phyloP scores from a whole-genome alignment of 2,329 filamentous ascomycete genomes.

The Aspergillus fischeri region DNA sequence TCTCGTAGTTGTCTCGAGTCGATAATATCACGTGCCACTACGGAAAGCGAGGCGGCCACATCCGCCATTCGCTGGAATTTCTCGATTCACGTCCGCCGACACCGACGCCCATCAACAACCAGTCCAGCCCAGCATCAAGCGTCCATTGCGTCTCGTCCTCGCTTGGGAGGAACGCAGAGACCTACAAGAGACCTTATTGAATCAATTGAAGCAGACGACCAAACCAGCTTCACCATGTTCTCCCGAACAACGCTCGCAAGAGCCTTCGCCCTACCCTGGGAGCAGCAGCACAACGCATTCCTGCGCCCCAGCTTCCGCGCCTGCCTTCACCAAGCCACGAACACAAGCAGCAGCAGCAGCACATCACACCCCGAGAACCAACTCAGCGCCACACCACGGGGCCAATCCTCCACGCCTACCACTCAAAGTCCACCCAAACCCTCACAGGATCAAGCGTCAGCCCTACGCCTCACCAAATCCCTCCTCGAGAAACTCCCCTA shows the following conservation, averaged over 20 bases:
- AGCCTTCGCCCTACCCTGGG: slow-evolving; percentile 26
- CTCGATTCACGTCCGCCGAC: slow-evolving; percentile 17
- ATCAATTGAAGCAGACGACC: slow-evolving; percentile 5
- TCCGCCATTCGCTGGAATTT: slow-evolving; percentile 31
- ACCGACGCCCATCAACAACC: slow-evolving; percentile 3
- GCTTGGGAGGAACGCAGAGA: background rate
- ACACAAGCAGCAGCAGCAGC: slow-evolving; percentile 23
- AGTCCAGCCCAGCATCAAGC: slow-evolving; percentile 2
- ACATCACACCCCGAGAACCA: slow-evolving; percentile 29
- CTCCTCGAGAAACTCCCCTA: slow-evolving; percentile 42
- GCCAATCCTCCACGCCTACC: slow-evolving; percentile 19
- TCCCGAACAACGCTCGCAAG: slow-evolving; percentile 31
- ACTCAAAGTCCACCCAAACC: slow-evolving; percentile 9
- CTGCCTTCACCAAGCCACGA: slow-evolving; percentile 39
- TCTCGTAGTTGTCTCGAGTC: background rate
- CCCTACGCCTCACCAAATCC: slow-evolving; percentile 40
- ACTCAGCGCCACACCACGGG: slow-evolving; percentile 22
- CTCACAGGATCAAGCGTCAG: slow-evolving; percentile 35
- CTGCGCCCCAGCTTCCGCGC: slow-evolving; percentile 31
- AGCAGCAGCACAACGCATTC: slow-evolving; percentile 16
- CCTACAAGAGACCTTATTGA: slow-evolving; percentile 6
- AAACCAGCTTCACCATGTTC: slow-evolving; percentile 29
- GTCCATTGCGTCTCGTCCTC: slow-evolving; percentile 4
- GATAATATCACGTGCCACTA: slow-evolving; percentile 26
- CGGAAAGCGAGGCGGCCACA: slow-evolving; percentile 25